Evolutionary conservation across 345 rosid species (phyloP).

Genomic region (Sonneratia caseolaris): DNA sequence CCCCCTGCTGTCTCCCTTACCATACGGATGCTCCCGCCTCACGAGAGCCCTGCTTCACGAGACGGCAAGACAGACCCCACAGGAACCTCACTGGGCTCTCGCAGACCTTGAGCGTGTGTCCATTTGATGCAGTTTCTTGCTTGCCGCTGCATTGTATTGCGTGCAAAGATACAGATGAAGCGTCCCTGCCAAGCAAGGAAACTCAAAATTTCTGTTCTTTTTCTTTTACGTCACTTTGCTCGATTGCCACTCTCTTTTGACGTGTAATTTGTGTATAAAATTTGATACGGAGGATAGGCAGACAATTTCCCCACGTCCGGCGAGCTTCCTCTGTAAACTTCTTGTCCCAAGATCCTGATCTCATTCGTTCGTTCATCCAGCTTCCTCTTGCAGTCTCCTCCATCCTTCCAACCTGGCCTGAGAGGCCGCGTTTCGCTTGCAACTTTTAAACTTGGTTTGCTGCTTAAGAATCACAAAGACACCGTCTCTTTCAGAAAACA

Average conservation of each 20-base stretch:
- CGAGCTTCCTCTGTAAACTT: neutral
- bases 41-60: neutral
- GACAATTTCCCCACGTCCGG: constrained; percentile 1
- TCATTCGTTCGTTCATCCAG: neutral
- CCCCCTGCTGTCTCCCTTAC: neutral
- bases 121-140: neutral
- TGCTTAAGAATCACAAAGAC: neutral
- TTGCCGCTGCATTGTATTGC: constrained; percentile 1
- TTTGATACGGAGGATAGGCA: neutral
- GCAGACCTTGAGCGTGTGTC: neutral
- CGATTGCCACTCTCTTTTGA: neutral
- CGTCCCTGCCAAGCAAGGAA: constrained; percentile 22
- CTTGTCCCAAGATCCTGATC: neutral
- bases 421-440: neutral
- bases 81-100: neutral
- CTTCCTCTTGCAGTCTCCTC: neutral
- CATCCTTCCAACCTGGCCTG: neutral
- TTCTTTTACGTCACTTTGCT: neutral
- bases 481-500: neutral
- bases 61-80: neutral
- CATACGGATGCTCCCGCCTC: neutral
- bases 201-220: neutral
- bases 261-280: neutral
- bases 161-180: constrained; percentile 9
- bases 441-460: constrained; percentile 3